Conservation (phyloP, 2,329 filamentous ascomycete species). For the Botrytis paeoniae region DNA sequence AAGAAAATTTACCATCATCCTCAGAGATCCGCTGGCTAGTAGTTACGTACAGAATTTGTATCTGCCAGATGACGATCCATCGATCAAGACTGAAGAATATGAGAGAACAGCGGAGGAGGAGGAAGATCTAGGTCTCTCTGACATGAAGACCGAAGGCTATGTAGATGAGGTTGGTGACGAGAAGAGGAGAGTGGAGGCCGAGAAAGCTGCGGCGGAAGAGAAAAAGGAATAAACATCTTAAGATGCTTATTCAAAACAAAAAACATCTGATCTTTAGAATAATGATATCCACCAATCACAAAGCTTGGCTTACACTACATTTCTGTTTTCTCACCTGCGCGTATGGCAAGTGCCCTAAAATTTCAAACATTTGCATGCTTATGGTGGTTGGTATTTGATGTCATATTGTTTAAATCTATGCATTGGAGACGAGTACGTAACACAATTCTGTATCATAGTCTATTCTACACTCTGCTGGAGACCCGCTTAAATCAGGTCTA, state of each 20-base stretch:
- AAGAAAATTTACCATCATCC: slow-evolving; percentile 74
- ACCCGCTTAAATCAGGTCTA: not conserved
- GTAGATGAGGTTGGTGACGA: slow-evolving; percentile 34
- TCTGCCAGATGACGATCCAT: slow-evolving; percentile 70
- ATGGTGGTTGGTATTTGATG: not conserved
- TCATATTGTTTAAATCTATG: not conserved
- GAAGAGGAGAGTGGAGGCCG: slow-evolving; percentile 26
- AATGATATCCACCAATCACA: slow-evolving; percentile 4
- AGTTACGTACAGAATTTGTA: slow-evolving; percentile 93
- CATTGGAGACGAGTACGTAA: not conserved
- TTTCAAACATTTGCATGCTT: not conserved
- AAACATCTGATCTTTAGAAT: not conserved
- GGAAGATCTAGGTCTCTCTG: slow-evolving; percentile 83
- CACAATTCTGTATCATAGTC: not conserved
- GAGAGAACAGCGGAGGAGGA: slow-evolving; percentile 86
- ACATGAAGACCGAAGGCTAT: slow-evolving; percentile 93
- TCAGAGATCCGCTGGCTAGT: slow-evolving; percentile 85
- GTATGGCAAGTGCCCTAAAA: not conserved
- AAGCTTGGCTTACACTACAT: too few species aligned
- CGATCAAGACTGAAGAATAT: slow-evolving; percentile 80
- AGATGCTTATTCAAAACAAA: not conserved
- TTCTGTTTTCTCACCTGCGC: not conserved
- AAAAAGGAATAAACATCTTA: not conserved
- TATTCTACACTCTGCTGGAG: not conserved
- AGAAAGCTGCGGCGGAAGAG: slow-evolving; percentile 17